These are phyloP conservation scores for Xylona heveae DNA, from an alignment of 495 filamentous ascomycete species.

Conservation along the genomic window DNA sequence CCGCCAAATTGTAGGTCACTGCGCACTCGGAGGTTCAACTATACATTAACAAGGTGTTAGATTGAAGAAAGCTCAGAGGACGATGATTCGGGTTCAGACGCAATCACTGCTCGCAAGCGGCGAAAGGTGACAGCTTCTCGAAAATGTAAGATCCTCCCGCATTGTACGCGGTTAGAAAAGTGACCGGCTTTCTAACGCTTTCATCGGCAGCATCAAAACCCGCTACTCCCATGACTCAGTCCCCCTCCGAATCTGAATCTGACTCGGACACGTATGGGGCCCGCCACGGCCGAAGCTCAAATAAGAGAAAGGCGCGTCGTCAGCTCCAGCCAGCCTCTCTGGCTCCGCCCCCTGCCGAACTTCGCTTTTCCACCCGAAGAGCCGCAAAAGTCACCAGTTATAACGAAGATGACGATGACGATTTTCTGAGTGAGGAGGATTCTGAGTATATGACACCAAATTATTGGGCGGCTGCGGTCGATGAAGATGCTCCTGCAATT, in stretches of 20 bases:
- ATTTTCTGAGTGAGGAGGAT: conserved; percentile 55
- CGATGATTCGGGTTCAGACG: conserved; percentile 48
- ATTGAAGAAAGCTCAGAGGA: conserved; percentile 55
- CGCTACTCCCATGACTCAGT: conserved; percentile 32
- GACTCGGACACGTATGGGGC: conserved; percentile 56
- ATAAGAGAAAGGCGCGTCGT: conserved; percentile 52
- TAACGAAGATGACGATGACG: conserved; percentile 69
- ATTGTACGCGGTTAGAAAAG: no score
- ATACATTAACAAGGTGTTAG: conserved; percentile 14
- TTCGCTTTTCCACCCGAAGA: conserved; percentile 78
- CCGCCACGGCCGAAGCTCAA: conserved; percentile 38
- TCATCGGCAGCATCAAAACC: conserved; percentile 36
- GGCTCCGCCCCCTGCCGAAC: conserved; percentile 39
- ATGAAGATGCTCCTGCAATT: conserved; percentile 57
- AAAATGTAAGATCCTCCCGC: conserved; percentile 13
- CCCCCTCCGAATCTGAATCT: conserved; percentile 36
- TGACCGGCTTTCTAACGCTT: no score
- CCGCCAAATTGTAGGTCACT: conserved; percentile 1
- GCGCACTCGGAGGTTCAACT: background rate
- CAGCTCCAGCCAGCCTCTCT: conserved; percentile 30
- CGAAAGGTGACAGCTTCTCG: conserved; percentile 16
- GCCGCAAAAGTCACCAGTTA: conserved; percentile 73
- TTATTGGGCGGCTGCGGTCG: conserved; percentile 38
- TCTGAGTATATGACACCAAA: conserved; percentile 35
- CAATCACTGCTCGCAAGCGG: conserved; percentile 20